phyloP scores from a whole-genome alignment of 1,139 yeast genomes.

The Pichia kudriavzevii region DNA sequence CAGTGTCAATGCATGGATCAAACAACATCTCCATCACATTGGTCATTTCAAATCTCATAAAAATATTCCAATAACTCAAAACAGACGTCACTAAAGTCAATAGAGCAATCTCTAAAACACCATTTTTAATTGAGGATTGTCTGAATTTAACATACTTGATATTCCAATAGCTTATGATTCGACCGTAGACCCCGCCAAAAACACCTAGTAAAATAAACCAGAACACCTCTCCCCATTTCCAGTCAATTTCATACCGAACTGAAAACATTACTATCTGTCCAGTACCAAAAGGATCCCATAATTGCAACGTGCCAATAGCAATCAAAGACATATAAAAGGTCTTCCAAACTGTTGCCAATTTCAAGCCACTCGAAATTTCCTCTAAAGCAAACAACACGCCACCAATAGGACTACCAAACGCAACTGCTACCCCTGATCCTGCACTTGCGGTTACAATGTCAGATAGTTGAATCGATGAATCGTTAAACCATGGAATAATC shows the following conservation, averaged over 20 bases:
- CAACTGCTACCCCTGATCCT: slow-evolving; percentile 70
- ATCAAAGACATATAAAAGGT: slow-evolving; percentile 85
- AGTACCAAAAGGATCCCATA: slow-evolving; percentile 82
- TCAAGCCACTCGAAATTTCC: slow-evolving; percentile 67
- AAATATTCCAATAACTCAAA: slow-evolving; percentile 77
- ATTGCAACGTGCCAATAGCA: slow-evolving; percentile 72
- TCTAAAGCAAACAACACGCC: slow-evolving; percentile 67
- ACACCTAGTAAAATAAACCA: slow-evolving; percentile 71
- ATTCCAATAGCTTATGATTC: slow-evolving; percentile 70
- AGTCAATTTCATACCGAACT: slow-evolving; percentile 73
- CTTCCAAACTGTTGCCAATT: slow-evolving; percentile 78
- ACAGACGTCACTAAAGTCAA: slow-evolving; percentile 66
- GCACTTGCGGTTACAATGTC: slow-evolving; percentile 54
- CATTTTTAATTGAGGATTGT: slow-evolving; percentile 39
- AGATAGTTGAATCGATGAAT: slow-evolving; percentile 44
- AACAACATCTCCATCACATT: slow-evolving; percentile 87
- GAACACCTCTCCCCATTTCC: slow-evolving; percentile 85
- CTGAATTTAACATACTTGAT: slow-evolving; percentile 74
- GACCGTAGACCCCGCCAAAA: slow-evolving; percentile 90
- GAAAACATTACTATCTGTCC: slow-evolving; percentile 92
- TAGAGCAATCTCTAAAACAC: slow-evolving; percentile 58
- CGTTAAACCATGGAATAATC: slow-evolving; percentile 36
- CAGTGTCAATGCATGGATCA: slow-evolving; percentile 52
- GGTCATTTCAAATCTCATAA: slow-evolving; percentile 83
- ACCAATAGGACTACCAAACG: slow-evolving; percentile 69